These are phyloP conservation scores for Venturia effusa DNA, from an alignment of 2,329 filamentous ascomycete genomes.

Conservation along the genomic window DNA sequence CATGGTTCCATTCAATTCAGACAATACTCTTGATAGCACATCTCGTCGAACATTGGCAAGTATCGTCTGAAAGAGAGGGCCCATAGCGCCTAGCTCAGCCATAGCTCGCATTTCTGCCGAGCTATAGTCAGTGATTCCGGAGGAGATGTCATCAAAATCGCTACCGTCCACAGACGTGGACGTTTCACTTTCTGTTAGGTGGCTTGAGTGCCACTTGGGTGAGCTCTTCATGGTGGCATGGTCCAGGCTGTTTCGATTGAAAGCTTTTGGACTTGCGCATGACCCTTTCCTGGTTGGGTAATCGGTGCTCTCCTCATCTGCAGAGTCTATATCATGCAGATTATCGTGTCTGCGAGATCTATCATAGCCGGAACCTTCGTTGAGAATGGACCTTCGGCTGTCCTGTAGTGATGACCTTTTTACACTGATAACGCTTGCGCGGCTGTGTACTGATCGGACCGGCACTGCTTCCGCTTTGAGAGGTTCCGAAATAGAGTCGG, in stretches of 20 bases:
- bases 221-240: conserved; percentile 1
- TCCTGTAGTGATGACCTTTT: background rate
- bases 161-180: conserved; percentile 6
- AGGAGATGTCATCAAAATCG: conserved; percentile 8
- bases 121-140: conserved; percentile 10
- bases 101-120: conserved; percentile 1
- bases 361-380: background rate
- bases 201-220: conserved; percentile 1
- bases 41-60: conserved; percentile 9
- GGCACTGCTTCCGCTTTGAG: background rate
- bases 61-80: conserved; percentile 2
- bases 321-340: background rate
- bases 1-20: conserved; percentile 2
- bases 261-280: background rate
- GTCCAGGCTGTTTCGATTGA: background rate
- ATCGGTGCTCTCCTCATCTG: background rate
- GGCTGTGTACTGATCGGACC: background rate
- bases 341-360: background rate
- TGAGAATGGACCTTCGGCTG: background rate
- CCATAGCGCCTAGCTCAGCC: background rate
- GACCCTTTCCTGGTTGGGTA: conserved; percentile 1
- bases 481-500: background rate
- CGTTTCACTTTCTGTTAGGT: conserved; percentile 3
- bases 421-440: background rate
- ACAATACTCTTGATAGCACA: conserved; percentile 5